Evolutionary conservation across 495 filamentous ascomycete genomes (phyloP).

Genomic region (Penicillium manginii): DNA sequence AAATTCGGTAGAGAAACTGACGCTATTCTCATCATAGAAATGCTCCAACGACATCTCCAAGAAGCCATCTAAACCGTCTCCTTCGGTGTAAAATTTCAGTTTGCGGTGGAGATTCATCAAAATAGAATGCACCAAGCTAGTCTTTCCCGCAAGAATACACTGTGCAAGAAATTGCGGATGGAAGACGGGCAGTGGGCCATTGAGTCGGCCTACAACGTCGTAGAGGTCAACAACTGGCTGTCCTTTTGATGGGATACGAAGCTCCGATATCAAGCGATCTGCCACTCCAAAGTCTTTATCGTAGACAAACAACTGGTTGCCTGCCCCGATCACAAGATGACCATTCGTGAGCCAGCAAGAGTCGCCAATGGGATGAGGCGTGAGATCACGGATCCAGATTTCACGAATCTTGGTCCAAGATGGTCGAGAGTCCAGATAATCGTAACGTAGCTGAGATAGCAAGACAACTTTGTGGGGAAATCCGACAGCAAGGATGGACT

Average conservation of each 20-base stretch:
- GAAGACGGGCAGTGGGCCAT: conserved; percentile 87
- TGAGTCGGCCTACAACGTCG: conserved; percentile 77
- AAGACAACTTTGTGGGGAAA: conserved; percentile 84
- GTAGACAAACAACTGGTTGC: conserved; percentile 91
- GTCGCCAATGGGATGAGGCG: conserved; percentile 90
- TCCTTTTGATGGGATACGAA: conserved; percentile 64
- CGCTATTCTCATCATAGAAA: conserved; percentile 64
- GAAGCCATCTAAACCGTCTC: conserved; percentile 80
- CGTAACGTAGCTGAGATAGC: conserved; percentile 90
- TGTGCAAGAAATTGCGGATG: conserved; percentile 93
- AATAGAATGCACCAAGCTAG: conserved; percentile 70
- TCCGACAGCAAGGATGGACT: conserved; percentile 89
- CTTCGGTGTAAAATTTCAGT: conserved; percentile 81
- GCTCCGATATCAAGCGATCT: conserved; percentile 63
- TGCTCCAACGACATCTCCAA: conserved; percentile 71
- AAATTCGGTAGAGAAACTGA: conserved; percentile 27
- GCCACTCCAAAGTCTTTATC: conserved; percentile 71
- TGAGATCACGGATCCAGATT: conserved; percentile 78
- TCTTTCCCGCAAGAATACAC: conserved; percentile 83
- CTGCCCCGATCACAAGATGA: conserved; percentile 82
- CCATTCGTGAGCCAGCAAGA: conserved; percentile 88
- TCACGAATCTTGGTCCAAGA: conserved; percentile 87
- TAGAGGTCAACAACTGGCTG: conserved; percentile 65
- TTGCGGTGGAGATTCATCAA: conserved; percentile 74
- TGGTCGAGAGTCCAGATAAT: conserved; percentile 87